phyloP scores from a whole-genome alignment of 1,139 yeast genomes.

The Candida anutae region DNA sequence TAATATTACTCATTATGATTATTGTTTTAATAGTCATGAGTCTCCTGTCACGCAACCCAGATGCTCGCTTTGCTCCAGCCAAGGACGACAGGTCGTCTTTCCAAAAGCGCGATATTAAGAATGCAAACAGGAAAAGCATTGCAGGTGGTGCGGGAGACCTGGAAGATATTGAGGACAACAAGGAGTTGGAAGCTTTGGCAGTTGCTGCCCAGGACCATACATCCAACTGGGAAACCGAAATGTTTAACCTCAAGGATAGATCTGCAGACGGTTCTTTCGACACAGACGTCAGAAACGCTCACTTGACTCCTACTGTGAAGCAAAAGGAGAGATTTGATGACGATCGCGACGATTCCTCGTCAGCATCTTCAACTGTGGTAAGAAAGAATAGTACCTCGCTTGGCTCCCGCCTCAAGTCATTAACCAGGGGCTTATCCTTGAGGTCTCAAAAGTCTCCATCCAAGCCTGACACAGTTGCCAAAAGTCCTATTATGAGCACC shows the following conservation, averaged over 20 bases:
- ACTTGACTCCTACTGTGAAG: constrained; percentile 19
- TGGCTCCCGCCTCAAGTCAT: constrained; percentile 12
- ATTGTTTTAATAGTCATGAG: constrained; percentile 51
- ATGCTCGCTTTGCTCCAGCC: constrained; percentile 76
- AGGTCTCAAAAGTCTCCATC: not conserved
- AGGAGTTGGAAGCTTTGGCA: constrained; percentile 61
- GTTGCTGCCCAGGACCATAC: constrained; percentile 66
- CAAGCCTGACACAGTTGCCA: not conserved
- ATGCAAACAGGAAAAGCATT: not conserved
- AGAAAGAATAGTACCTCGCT: constrained; percentile 5
- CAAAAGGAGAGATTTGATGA: constrained; percentile 11
- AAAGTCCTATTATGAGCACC: not conserved
- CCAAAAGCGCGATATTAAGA: constrained; percentile 25
- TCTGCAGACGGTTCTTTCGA: constrained; percentile 7
- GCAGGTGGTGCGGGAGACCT: constrained; percentile 1
- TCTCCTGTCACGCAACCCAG: constrained; percentile 67
- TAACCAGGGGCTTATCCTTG: constrained; percentile 17
- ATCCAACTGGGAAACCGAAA: constrained; percentile 61
- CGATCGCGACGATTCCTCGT: constrained; percentile 2
- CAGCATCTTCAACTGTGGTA: constrained; percentile 1
- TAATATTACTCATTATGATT: constrained; percentile 54
- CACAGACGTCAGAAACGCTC: constrained; percentile 7
- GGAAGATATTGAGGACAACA: constrained; percentile 19
- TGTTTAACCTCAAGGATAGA: constrained; percentile 42
- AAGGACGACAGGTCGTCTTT: constrained; percentile 78